Base-by-base conservation (phyloP, 805 yeast species). In the Candida stauntonica region DNA sequence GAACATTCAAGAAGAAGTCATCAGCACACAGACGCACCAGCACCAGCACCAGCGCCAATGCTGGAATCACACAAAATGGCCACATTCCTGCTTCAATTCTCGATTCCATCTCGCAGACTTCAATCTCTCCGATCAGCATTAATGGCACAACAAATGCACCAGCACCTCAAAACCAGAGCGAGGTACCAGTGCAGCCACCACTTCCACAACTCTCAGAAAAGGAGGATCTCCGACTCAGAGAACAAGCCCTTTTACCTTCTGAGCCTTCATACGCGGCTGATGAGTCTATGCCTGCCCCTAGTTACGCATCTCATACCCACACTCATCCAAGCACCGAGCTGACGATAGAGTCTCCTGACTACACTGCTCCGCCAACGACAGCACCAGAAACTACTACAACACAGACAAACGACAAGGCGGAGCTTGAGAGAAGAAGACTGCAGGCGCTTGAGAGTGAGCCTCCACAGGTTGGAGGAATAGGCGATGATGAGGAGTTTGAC, bases 241-340 rank as follows among this genome's bases (percentile, higher is more conserved):
- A 81, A 54, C 70, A 72, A 32, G 72, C 82, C 5, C 61, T 82
- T 29, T 51, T 81, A 17, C 89, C 91, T 0, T 79, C 86, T 2
- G 81, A 66, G 28, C 78, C 79, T 1, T 39, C 50, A 14, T 5
- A 20, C 16, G 38, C 24, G 17, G 29, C 33, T 16, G 19, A 33
- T 7, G 29, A 29, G 2, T 20, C 41, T 5, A n/a, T n/a, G n/a
- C n/a, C n/a, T n/a, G n/a, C n/a, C n/a, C n/a, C n/a, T n/a, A n/a
- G n/a, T n/a, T n/a, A n/a, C n/a, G n/a, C n/a, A n/a, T n/a, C n/a
- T n/a, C n/a, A n/a, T n/a, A n/a, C n/a, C n/a, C n/a, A n/a, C n/a
- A n/a, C n/a, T n/a, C n/a, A n/a, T n/a, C 57, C 59, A 33, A 45
- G 49, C 21, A 52, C 52, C 34, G 35, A n/a, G 32, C 37, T 15